Percentiles rank a stretch among this genome's conserved stretches.
These are phyloP conservation scores for Rhodofomes roseus DNA, from an alignment of 1,284 basidiomycete genomes.

Conservation along the genomic window DNA sequence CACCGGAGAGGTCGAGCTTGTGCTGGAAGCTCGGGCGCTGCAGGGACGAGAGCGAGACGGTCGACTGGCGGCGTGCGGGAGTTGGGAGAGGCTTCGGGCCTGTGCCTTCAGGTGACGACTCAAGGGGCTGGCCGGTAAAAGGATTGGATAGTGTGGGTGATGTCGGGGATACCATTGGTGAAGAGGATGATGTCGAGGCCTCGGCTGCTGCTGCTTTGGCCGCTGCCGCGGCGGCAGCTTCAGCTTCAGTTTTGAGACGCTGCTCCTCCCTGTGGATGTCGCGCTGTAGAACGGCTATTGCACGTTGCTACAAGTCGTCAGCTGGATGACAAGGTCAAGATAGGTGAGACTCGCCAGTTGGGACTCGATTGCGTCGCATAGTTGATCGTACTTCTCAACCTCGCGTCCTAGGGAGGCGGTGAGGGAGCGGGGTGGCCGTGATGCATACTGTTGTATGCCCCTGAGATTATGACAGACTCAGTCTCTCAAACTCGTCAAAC, in stretches of 20 bases:
- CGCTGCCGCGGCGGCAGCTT: constrained; percentile 24
- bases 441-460: constrained; percentile 52
- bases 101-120: constrained; percentile 7
- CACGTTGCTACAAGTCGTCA: constrained; percentile 45
- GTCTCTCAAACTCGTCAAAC: background rate
- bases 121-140: constrained; percentile 12
- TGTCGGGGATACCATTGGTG: constrained; percentile 17
- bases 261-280: constrained; percentile 60
- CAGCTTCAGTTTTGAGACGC: constrained; percentile 40
- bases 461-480: constrained; percentile 26
- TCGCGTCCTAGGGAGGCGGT: constrained; percentile 64
- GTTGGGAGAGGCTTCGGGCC: constrained; percentile 10
- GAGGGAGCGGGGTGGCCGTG: constrained; percentile 60
- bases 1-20: constrained; percentile 70
- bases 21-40: constrained; percentile 64
- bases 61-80: constrained; percentile 54
- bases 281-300: constrained; percentile 66
- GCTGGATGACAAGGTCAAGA: background rate
- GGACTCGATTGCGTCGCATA: constrained; percentile 71
- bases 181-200: constrained; percentile 14
- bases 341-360: constrained; percentile 47
- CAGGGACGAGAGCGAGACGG: constrained; percentile 73
- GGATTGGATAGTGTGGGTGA: constrained; percentile 10
- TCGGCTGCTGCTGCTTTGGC: constrained; percentile 19
- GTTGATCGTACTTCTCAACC: constrained; percentile 71